A percentile compares a stretch with the other conserved stretches of the same genome.
These are phyloP conservation scores for Marchantia polymorpha DNA, from an alignment of 225 moss, liverwort and hornwort genomes.

Conservation along the genomic window DNA sequence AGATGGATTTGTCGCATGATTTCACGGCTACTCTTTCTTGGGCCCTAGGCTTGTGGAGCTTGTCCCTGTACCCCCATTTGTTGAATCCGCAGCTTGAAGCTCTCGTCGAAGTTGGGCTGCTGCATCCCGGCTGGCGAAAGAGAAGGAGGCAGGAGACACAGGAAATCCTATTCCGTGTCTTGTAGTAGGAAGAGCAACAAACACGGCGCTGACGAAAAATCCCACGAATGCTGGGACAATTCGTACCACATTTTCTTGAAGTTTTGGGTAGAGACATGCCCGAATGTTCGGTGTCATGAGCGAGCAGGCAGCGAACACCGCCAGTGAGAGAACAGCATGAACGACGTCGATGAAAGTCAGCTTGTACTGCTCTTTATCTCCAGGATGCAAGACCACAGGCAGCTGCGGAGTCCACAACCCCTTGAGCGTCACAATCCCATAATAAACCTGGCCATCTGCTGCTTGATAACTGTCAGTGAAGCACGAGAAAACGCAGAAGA, in stretches of 20 bases:
- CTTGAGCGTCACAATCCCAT: conserved; percentile 38
- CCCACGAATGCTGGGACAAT: conserved; percentile 43
- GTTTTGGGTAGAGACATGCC: conserved; percentile 34
- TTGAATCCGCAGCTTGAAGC: background rate
- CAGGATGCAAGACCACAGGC: conserved; percentile 29
- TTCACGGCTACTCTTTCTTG: conserved; percentile 1
- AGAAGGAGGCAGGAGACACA: conserved; percentile 34
- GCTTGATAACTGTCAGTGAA: conserved; percentile 51
- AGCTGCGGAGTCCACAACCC: conserved; percentile 52
- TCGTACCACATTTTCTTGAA: conserved; percentile 13
- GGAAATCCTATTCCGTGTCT: conserved; percentile 52
- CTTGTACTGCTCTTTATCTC: conserved; percentile 40
- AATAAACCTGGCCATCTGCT: conserved; percentile 42
- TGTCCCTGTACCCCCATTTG: background rate
- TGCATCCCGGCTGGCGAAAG: conserved; percentile 25
- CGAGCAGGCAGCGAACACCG: conserved; percentile 39
- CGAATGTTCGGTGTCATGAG: conserved; percentile 44
- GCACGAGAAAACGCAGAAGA: conserved; percentile 39
- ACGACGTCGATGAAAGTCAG: conserved; percentile 33
- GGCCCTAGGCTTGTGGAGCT: background rate
- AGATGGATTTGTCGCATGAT: too few species aligned
- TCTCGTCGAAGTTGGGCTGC: background rate
- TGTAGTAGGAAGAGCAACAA: conserved; percentile 35
- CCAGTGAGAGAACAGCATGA: conserved; percentile 36
- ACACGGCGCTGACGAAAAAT: conserved; percentile 33